phyloP scores from a whole-genome alignment of 129 eudicot species.

The Mikania micrantha region DNA sequence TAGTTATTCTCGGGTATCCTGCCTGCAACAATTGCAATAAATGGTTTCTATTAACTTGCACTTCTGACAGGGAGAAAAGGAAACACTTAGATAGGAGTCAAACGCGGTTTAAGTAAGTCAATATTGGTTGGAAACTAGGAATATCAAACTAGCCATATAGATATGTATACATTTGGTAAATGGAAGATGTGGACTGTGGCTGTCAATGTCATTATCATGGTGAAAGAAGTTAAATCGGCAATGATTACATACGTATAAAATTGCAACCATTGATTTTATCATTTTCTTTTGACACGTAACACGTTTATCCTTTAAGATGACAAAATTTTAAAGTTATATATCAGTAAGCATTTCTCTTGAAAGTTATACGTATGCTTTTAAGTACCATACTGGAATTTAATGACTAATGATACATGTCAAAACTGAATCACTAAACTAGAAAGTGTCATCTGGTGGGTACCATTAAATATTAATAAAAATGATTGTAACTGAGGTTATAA shows the following conservation, averaged over 20 bases:
- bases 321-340: neutral
- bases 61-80: neutral
- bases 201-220: neutral
- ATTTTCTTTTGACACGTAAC: neutral
- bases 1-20: neutral
- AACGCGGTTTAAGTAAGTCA: neutral
- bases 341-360: neutral
- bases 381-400: neutral
- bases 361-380: neutral
- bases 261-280: neutral
- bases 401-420: neutral
- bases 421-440: neutral
- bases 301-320: constrained; percentile 1
- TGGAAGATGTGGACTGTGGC: neutral
- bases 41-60: neutral
- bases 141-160: neutral
- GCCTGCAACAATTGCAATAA: neutral
- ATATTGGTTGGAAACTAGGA: neutral
- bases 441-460: neutral
- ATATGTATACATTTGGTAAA: neutral
- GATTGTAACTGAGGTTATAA: neutral
- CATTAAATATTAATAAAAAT: neutral
- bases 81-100: neutral
- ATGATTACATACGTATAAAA: neutral
- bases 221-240: neutral